These are phyloP conservation scores for Leishmania mexicana DNA, from an alignment of 208 protist species.

Conservation along the genomic window DNA sequence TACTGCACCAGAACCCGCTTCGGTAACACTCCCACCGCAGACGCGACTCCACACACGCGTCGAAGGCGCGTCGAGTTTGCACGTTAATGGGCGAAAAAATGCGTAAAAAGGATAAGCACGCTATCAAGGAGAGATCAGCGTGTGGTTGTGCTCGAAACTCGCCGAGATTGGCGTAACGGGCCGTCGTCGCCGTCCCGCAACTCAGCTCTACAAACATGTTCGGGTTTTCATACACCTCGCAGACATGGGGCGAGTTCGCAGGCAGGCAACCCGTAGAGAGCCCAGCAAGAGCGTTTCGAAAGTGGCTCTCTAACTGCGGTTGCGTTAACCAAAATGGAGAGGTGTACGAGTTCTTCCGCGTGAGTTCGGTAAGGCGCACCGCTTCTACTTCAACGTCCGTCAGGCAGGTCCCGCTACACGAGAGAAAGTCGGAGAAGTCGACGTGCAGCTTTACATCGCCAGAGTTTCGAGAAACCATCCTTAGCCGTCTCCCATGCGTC, in stretches of 20 bases:
- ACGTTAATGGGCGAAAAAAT: constrained; percentile 61
- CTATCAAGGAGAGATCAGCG: not conserved
- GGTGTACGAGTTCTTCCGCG: constrained; percentile 17
- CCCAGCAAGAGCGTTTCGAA: not conserved
- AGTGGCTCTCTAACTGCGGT: constrained; percentile 2
- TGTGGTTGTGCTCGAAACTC: not conserved
- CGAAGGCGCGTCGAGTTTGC: constrained; percentile 35
- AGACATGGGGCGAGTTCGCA: constrained; percentile 12
- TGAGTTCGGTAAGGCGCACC: constrained; percentile 5
- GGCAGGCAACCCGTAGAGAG: not conserved
- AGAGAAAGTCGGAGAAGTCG: constrained; percentile 45
- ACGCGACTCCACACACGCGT: constrained; percentile 26
- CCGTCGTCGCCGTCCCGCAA: not conserved
- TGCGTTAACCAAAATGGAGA: constrained; percentile 67
- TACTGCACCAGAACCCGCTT: constrained; percentile 63
- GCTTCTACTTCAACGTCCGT: constrained; percentile 23
- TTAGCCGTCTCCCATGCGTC: constrained; percentile 22
- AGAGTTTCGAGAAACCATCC: constrained; percentile 12
- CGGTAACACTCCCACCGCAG: constrained; percentile 45
- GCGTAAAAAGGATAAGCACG: constrained; percentile 45
- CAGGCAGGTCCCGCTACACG: constrained; percentile 35
- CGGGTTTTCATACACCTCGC: constrained; percentile 19
- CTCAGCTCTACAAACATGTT: constrained; percentile 8
- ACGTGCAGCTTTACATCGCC: constrained; percentile 39
- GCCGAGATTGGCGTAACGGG: constrained; percentile 14